Evolutionary conservation across 441 rosid genomes (phyloP).

Genomic region (Croton laevigatus): DNA sequence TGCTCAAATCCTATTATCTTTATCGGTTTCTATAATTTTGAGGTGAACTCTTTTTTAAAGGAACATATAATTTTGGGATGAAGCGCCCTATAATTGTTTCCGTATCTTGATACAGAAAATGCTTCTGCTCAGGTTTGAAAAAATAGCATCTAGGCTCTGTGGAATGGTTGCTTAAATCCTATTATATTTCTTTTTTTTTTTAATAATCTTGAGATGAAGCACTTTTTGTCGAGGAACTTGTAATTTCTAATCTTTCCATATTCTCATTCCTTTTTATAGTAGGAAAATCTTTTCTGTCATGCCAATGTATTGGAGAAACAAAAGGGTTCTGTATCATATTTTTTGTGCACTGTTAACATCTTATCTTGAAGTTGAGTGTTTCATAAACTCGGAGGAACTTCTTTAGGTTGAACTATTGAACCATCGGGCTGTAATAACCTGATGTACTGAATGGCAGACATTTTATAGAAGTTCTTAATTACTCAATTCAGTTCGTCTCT

Average conservation of each 20-base stretch:
- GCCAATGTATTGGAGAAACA: background rate
- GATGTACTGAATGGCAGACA: background rate
- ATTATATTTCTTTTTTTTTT: background rate
- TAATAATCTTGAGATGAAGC: conserved; percentile 5
- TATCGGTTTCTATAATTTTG: background rate
- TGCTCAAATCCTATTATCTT: background rate
- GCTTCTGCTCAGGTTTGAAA: background rate
- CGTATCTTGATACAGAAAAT: background rate
- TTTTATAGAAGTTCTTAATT: conserved; percentile 2
- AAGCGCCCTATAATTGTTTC: too few relatives aligned
- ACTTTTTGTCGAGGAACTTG: background rate
- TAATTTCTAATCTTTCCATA: background rate
- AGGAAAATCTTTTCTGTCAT: background rate
- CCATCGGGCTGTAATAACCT: background rate
- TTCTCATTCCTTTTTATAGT: background rate
- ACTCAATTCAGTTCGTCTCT: conserved; percentile 16
- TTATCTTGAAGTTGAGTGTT: background rate
- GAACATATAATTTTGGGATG: background rate
- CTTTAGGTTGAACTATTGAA: background rate
- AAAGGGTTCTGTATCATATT: background rate
- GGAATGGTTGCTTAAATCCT: background rate
- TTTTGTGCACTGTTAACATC: background rate
- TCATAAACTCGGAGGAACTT: background rate
- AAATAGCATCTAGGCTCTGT: background rate
- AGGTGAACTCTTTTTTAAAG: background rate